These are phyloP conservation scores for Arthonia radiata DNA, from an alignment of 495 filamentous ascomycete species.

Conservation along the genomic window DNA sequence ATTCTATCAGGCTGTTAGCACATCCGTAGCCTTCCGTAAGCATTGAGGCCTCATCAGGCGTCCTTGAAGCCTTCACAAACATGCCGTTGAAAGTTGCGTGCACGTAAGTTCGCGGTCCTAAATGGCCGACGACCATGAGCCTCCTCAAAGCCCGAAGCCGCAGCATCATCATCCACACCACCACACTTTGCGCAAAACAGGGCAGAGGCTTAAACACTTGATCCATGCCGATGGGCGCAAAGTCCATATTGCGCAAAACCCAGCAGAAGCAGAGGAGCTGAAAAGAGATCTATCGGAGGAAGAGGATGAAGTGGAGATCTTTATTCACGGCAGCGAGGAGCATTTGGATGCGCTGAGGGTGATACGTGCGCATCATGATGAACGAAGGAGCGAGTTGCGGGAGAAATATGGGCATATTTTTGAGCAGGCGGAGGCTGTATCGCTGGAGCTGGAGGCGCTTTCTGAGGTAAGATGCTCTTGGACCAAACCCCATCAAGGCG, in stretches of 20 bases:
- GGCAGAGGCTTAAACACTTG: constrained; percentile 21
- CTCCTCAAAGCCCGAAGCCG: too few species aligned
- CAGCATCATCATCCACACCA: constrained; percentile 7
- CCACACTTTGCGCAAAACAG: too few species aligned
- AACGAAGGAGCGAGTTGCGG: constrained; percentile 17
- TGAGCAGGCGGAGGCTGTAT: constrained; percentile 27
- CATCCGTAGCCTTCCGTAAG: too few species aligned
- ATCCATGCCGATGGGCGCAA: constrained; percentile 25
- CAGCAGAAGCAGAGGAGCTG: constrained; percentile 22
- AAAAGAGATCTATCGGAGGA: constrained; percentile 16
- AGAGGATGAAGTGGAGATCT: constrained; percentile 23
- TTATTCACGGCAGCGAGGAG: constrained; percentile 26
- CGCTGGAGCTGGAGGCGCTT: constrained; percentile 21
- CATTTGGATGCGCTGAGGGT: constrained; percentile 25
- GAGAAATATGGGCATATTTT: constrained; percentile 18
- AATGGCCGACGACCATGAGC: too few species aligned
- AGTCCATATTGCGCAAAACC: constrained; percentile 26
- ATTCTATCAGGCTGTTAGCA: too few species aligned
- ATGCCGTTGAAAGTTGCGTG: too few species aligned
- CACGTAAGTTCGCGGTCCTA: too few species aligned
- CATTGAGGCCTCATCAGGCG: too few species aligned
- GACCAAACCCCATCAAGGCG: too few species aligned
- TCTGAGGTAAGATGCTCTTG: too few species aligned
- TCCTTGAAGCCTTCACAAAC: too few species aligned
- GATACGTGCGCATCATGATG: constrained; percentile 23